These are phyloP conservation scores for Ustulina deusta DNA, from an alignment of 2,329 filamentous ascomycete genomes.

Conservation along the genomic window DNA sequence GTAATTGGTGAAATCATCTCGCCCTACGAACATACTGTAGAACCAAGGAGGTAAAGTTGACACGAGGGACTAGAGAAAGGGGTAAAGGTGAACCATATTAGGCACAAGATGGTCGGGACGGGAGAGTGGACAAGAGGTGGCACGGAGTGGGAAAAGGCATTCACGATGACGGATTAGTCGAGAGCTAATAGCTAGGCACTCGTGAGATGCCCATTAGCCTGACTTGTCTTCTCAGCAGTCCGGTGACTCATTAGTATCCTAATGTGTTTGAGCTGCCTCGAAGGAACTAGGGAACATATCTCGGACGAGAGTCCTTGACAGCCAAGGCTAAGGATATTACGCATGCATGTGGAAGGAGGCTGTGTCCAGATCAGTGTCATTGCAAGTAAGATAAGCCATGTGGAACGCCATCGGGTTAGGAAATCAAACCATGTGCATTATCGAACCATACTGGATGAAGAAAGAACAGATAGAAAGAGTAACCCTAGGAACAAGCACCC, in stretches of 20 bases:
- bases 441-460: conserved; percentile 49
- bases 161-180: not conserved
- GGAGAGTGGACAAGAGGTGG: not conserved
- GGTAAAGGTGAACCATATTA: not conserved
- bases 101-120: not conserved
- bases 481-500: conserved; percentile 51
- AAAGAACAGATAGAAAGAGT: conserved; percentile 49
- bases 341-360: not conserved
- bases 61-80: not conserved
- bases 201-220: not conserved
- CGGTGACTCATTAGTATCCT: conserved; percentile 20
- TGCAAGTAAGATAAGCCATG: not conserved
- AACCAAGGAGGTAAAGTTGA: not conserved
- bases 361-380: not conserved
- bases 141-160: not conserved
- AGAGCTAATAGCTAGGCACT: not conserved
- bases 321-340: not conserved
- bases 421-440: conserved; percentile 49
- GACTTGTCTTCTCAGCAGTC: conserved; percentile 5
- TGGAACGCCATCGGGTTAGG: conserved; percentile 20
- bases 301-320: not conserved
- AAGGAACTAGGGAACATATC: not conserved
- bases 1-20: not conserved
- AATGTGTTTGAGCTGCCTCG: not conserved
- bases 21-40: not conserved